These are phyloP conservation scores for Danielia reshetovae DNA, from an alignment of 805 yeast genomes.

Conservation along the genomic window DNA sequence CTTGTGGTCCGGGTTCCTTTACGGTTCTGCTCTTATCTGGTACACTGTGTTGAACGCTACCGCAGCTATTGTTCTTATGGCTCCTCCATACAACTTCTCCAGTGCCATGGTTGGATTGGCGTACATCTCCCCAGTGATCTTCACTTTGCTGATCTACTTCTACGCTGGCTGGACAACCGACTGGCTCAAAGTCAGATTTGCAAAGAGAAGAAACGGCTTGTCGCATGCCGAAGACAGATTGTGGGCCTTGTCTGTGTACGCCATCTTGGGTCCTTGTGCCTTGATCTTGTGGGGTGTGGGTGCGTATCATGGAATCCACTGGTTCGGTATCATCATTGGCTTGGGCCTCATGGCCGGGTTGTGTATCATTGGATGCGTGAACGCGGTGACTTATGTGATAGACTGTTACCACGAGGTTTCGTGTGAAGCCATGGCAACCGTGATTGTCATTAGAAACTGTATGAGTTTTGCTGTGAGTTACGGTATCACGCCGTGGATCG, in stretches of 20 bases:
- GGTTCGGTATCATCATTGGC: conserved; percentile 24
- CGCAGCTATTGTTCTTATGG: conserved; percentile 21
- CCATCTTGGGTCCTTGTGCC: conserved; percentile 13
- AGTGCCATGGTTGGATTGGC: conserved; percentile 21
- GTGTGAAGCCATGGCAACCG: conserved; percentile 41
- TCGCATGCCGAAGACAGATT: conserved; percentile 14
- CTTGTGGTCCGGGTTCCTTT: conserved; percentile 19
- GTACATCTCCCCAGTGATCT: conserved; percentile 14
- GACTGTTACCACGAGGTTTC: conserved; percentile 26
- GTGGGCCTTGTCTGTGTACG: conserved; percentile 13
- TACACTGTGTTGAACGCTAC: conserved; percentile 23
- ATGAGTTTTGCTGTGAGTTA: conserved; percentile 59
- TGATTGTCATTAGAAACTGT: conserved; percentile 52
- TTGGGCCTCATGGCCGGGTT: conserved; percentile 19
- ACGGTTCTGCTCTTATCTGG: conserved; percentile 20
- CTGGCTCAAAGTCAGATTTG: conserved; percentile 11
- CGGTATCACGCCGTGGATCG: conserved; percentile 58
- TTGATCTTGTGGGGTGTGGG: conserved; percentile 23
- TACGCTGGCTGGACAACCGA: conserved; percentile 15
- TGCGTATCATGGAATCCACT: conserved; percentile 19
- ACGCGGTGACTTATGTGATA: conserved; percentile 24
- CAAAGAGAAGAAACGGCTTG: conserved; percentile 10
- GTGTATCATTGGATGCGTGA: conserved; percentile 23
- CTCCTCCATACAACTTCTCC: conserved; percentile 49
- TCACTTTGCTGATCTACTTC: conserved; percentile 12